Conservation (phyloP, 1,284 basidiomycete species). For the Ceratobasidium theobromae region DNA sequence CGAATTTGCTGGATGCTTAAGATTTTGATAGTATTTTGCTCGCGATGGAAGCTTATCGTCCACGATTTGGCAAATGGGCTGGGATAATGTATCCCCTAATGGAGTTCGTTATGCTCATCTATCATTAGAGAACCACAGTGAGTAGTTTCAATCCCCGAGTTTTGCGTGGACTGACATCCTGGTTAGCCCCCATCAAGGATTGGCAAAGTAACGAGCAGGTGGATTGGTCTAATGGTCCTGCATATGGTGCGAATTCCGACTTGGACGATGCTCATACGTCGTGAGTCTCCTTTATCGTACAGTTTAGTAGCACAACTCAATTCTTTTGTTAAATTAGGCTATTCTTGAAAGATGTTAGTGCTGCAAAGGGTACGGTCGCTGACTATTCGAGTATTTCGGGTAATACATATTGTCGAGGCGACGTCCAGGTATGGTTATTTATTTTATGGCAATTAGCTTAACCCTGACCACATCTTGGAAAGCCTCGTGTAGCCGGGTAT, state of each 20-base stretch:
- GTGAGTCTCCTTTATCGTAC: slow-evolving; percentile 14
- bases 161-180: neutral
- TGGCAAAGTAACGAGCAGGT: slow-evolving; percentile 30
- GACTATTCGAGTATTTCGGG: slow-evolving; percentile 6
- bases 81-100: slow-evolving; percentile 27
- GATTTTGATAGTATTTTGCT: slow-evolving; percentile 29
- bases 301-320: too few relatives aligned
- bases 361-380: slow-evolving; percentile 3
- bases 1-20: neutral
- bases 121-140: slow-evolving; percentile 12
- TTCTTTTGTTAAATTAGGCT: too few relatives aligned
- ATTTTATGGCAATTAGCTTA: neutral
- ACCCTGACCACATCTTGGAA: neutral
- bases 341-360: slow-evolving; percentile 30
- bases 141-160: neutral
- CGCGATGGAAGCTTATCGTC: slow-evolving; percentile 28
- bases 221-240: slow-evolving; percentile 12
- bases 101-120: neutral
- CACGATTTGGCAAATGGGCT: slow-evolving; percentile 29
- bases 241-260: slow-evolving; percentile 21
- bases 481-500: slow-evolving; percentile 24
- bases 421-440: neutral
- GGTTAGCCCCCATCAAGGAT: slow-evolving; percentile 15
- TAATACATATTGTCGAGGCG: slow-evolving; percentile 20
- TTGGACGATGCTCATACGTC: slow-evolving; percentile 23